Evolutionary conservation across 31 red algal genomes (phyloP).

Genomic region (Asparagopsis taxiformis): DNA sequence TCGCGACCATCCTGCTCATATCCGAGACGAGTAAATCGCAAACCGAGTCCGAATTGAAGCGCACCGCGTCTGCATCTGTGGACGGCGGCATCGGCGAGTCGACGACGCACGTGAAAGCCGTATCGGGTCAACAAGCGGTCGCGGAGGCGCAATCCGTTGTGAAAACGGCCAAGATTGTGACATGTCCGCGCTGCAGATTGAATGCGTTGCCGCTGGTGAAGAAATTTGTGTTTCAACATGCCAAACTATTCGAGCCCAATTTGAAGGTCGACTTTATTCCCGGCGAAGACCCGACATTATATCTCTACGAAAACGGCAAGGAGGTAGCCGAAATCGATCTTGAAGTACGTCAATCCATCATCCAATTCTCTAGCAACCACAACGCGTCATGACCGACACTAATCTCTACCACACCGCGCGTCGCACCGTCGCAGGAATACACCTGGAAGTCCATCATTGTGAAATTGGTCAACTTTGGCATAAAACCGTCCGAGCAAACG

Average conservation of each 20-base stretch:
- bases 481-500: constrained; percentile 6
- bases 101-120: not conserved
- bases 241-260: constrained; percentile 11
- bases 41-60: not conserved
- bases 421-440: not conserved
- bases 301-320: constrained; percentile 39
- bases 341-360: constrained; percentile 8
- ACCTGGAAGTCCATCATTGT: constrained; percentile 21
- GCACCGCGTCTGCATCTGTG: not conserved
- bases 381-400: not conserved
- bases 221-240: constrained; percentile 29
- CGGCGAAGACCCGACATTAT: constrained; percentile 19
- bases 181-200: constrained; percentile 22
- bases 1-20: not conserved
- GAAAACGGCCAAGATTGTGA: constrained; percentile 29
- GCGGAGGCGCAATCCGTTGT: not conserved
- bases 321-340: constrained; percentile 18
- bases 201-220: constrained; percentile 19
- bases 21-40: not conserved
- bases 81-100: not conserved
- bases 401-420: not conserved
- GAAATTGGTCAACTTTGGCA: constrained; percentile 7
- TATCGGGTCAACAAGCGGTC: not conserved
- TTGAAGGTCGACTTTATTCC: constrained; percentile 8
- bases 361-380: not conserved